Evolutionary conservation across 179 eudicot species (phyloP).

Genomic region (Actinidia chinensis): DNA sequence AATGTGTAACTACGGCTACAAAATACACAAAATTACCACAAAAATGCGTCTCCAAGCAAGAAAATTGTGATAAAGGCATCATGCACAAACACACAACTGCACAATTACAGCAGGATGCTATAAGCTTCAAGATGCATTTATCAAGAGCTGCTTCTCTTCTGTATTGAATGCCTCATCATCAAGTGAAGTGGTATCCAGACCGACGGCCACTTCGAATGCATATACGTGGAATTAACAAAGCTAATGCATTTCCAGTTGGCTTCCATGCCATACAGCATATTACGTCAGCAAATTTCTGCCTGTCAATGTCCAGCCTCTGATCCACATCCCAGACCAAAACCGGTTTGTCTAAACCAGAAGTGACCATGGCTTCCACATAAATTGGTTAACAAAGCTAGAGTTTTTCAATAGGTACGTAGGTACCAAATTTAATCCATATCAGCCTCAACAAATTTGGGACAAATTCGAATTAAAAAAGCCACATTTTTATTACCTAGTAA

Average conservation of each 20-base stretch:
- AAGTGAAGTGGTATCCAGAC: conserved; percentile 58
- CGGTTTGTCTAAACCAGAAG: conserved; percentile 87
- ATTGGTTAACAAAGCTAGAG: no score
- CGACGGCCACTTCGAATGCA: no score
- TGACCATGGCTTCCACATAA: conserved; percentile 92
- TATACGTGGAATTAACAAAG: conserved; percentile 88
- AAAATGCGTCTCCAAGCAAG: no score
- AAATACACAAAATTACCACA: no score
- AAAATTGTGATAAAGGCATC: no score
- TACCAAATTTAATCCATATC: no score
- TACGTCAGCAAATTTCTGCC: conserved; percentile 85
- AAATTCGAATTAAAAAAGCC: no score
- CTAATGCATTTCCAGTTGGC: conserved; percentile 86
- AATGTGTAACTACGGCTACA: no score
- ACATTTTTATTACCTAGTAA: no score
- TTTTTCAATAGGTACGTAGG: no score
- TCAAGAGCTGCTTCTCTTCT: conserved; percentile 82
- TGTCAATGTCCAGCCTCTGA: conserved; percentile 73
- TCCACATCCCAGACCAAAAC: conserved; percentile 88
- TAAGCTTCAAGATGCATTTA: conserved; percentile 92
- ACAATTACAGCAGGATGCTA: conserved; percentile 96
- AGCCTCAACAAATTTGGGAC: no score
- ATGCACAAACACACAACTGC: no score
- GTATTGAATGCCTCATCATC: conserved; percentile 79
- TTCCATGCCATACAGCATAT: conserved; percentile 93